Conservation (phyloP, 176 grass and related monocot species). For the Tuctoria greenei region DNA sequence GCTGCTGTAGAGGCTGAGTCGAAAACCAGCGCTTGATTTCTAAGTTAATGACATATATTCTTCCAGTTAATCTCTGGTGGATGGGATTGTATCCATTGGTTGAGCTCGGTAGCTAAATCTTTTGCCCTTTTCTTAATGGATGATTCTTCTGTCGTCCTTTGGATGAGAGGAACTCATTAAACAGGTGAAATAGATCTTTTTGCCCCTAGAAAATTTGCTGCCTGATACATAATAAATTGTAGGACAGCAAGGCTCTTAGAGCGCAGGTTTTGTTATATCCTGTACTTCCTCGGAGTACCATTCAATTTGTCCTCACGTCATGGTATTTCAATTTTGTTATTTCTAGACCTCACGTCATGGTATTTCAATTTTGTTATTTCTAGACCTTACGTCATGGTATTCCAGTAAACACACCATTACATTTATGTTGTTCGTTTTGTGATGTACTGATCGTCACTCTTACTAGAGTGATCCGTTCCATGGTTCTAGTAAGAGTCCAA, state of each 20-base stretch:
- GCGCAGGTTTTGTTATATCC: constrained; percentile 36
- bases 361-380: too few species aligned
- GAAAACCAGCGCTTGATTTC: constrained; percentile 57
- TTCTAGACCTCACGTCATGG: background rate
- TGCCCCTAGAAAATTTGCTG: constrained; percentile 32
- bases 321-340: too few species aligned
- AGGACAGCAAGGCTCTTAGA: constrained; percentile 45
- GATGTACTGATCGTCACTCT: too few species aligned
- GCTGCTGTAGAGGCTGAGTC: constrained; percentile 25
- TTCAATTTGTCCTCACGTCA: background rate
- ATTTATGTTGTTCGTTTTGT: background rate
- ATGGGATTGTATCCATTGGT: constrained; percentile 34
- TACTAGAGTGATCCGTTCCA: too few species aligned
- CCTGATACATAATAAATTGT: constrained; percentile 60
- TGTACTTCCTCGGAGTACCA: constrained; percentile 27
- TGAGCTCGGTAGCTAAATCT: constrained; percentile 39
- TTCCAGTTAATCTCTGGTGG: constrained; percentile 22
- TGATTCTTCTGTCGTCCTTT: constrained; percentile 54
- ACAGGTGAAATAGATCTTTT: constrained; percentile 49
- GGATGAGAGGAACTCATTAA: constrained; percentile 74
- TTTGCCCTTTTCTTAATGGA: constrained; percentile 47
- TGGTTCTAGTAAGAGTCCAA: background rate
- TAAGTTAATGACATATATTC: constrained; percentile 42
- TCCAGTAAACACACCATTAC: too few species aligned
- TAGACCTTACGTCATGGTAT: background rate